These are phyloP conservation scores for Nakaseomyces glabratus DNA, from an alignment of 1,139 yeast species.

Conservation along the genomic window DNA sequence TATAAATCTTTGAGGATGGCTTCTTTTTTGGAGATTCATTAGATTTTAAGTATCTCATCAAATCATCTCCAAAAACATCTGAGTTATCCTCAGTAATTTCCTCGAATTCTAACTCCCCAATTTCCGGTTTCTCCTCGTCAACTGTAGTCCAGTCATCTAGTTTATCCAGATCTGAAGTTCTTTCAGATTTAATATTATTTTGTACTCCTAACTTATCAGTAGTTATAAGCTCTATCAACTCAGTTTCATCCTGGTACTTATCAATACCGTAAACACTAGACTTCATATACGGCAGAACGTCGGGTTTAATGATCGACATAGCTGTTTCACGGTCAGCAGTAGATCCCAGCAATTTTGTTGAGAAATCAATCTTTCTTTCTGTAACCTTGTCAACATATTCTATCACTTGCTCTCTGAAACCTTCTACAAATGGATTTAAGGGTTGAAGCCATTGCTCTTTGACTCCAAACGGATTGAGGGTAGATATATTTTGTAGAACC, in stretches of 20 bases:
- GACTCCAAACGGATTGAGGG: conserved; percentile 60
- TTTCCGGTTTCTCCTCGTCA: conserved; percentile 11
- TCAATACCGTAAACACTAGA: conserved; percentile 63
- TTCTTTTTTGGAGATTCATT: conserved; percentile 8
- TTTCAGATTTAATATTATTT: conserved; percentile 9
- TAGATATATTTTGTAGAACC: conserved; percentile 69
- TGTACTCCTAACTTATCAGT: conserved; percentile 10
- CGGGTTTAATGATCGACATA: conserved; percentile 34
- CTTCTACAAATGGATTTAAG: conserved; percentile 58
- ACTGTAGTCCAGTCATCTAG: conserved; percentile 6
- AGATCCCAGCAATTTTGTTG: conserved; percentile 47
- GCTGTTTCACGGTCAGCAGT: conserved; percentile 26
- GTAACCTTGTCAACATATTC: conserved; percentile 70
- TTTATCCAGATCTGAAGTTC: conserved; percentile 4
- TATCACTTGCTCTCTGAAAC: conserved; percentile 48
- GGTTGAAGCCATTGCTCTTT: conserved; percentile 75
- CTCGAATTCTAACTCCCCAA: conserved; percentile 30
- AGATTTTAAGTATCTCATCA: conserved; percentile 16
- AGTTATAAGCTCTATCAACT: conserved; percentile 42
- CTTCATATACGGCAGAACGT: conserved; percentile 49
- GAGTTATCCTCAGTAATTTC: conserved; percentile 27
- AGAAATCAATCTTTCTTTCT: conserved; percentile 58
- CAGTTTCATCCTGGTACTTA: conserved; percentile 52
- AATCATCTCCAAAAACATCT: conserved; percentile 28
- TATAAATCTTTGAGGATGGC: conserved; percentile 11